Evolutionary conservation across 805 yeast species (phyloP), one percentile per base, ranked within the genome.

Genomic region (Clavispora vitiphila): DNA sequence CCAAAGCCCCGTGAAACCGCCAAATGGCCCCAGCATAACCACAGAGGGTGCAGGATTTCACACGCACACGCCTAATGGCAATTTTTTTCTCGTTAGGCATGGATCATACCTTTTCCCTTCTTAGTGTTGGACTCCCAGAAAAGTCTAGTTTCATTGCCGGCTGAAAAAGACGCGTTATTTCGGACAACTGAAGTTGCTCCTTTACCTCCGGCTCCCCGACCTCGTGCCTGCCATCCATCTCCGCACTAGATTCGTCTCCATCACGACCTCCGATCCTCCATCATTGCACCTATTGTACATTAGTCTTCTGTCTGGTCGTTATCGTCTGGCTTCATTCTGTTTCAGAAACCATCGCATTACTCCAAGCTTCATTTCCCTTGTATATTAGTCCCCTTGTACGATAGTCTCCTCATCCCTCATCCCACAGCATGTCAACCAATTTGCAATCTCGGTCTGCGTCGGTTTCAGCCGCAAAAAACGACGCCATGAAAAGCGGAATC

Each of bases 401-500:
- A 40, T 47, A 47, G 39, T 35, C 37, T 34, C 32, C n/a, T n/a
- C n/a, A n/a, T n/a, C n/a, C 31, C 27, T 24, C 34, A 29, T 26
- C 41, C 43, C 40, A 46, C 35, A 31, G n/a, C 46, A 46, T 43
- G 47, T 44, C 52, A 43, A 32, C 56, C 35, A 48, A 53, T 42
- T 43, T 57, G 35, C 58, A 49, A 27, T 38, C 57, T 5, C 32
- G 32, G 32, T 29, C 32, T 15, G 32, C 32, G 20, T 29, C 32
- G 19, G 32, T 29, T 29, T 29, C 32, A 12, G 20, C 32, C 50
- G 9, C 49, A 56, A 16, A 30, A 41, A 6, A 16, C 49, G n/a
- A n/a, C 38, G 29, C 32, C 32, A 15, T 9, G 11, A 29, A 29
- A 10, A 12, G 20, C 32, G 32, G 32, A 16, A 16, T 37, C 15